Evolutionary conservation across 1,139 yeast species (phyloP).

Genomic region (Debaryomyces udenii): DNA sequence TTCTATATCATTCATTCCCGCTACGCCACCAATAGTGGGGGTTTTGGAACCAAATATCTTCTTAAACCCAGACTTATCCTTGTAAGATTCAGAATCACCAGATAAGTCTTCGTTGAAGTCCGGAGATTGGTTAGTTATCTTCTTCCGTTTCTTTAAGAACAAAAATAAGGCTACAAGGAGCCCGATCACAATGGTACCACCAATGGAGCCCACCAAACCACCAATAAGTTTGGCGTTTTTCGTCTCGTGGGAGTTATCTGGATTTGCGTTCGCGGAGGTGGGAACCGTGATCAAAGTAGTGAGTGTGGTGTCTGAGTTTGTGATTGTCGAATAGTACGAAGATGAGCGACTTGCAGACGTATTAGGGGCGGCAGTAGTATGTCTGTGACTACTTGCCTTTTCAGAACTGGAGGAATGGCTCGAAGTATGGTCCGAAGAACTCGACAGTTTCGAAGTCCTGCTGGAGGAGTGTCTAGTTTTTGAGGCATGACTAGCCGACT

Average conservation of each 20-base stretch:
- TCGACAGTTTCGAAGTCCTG: slow-evolving; percentile 2
- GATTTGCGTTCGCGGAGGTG: slow-evolving; percentile 27
- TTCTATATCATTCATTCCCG: slow-evolving; percentile 14
- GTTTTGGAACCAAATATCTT: slow-evolving; percentile 35
- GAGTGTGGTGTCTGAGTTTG: slow-evolving; percentile 40
- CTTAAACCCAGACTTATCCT: slow-evolving; percentile 29
- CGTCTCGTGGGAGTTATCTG: slow-evolving; percentile 18
- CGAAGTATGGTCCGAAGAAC: slow-evolving; percentile 7
- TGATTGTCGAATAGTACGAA: slow-evolving; percentile 30
- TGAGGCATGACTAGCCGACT: slow-evolving; percentile 10
- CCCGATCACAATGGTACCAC: slow-evolving; percentile 48
- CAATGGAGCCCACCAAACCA: slow-evolving; percentile 52
- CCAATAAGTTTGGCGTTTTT: slow-evolving; percentile 47
- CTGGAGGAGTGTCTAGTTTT: slow-evolving; percentile 5
- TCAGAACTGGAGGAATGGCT: no score
- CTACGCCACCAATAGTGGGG: slow-evolving; percentile 19
- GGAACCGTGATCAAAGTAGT: slow-evolving; percentile 47
- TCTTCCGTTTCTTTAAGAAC: slow-evolving; percentile 35
- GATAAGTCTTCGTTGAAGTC: slow-evolving; percentile 37
- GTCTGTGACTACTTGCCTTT: slow-evolving; percentile 1
- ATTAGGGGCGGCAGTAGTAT: slow-evolving; percentile 9
- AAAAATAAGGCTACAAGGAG: slow-evolving; percentile 40
- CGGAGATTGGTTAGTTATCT: slow-evolving; percentile 47
- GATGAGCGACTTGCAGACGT: slow-evolving; percentile 13
- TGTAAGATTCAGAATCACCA: slow-evolving; percentile 15